Evolutionary conservation across 345 rosid genomes (phyloP).

Genomic region (Rhodomyrtus tomentosa): DNA sequence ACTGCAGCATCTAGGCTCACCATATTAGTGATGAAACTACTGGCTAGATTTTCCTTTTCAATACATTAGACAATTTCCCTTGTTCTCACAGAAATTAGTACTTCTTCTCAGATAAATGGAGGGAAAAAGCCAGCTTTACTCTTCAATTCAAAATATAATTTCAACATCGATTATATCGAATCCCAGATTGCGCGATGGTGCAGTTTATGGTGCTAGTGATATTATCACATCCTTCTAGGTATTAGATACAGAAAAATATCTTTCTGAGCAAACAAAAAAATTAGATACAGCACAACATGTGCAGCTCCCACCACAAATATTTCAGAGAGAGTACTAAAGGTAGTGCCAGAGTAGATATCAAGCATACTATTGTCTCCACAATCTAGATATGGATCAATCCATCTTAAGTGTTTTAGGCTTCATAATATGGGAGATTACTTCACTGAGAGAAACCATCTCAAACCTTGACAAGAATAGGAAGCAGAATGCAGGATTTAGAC

Average conservation of each 20-base stretch:
- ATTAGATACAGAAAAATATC: not conserved
- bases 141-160: not conserved
- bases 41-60: not conserved
- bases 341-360: not conserved
- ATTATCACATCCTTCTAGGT: not conserved
- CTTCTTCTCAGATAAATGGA: not conserved
- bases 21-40: not conserved
- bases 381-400: not conserved
- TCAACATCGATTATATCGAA: not conserved
- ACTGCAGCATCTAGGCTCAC: not conserved
- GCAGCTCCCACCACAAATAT: not conserved
- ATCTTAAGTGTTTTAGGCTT: not conserved
- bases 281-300: not conserved
- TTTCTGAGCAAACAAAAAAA: not conserved
- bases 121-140: not conserved
- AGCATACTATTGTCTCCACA: not conserved
- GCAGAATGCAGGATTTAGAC: not conserved
- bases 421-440: not conserved
- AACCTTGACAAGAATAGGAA: not conserved
- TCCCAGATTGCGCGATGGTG: not conserved
- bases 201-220: not conserved
- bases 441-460: not conserved
- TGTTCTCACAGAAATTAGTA: not conserved
- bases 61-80: not conserved
- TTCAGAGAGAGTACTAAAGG: not conserved